Evolutionary conservation across 257 asterid species (phyloP).

Genomic region (Penstemon barbatus): DNA sequence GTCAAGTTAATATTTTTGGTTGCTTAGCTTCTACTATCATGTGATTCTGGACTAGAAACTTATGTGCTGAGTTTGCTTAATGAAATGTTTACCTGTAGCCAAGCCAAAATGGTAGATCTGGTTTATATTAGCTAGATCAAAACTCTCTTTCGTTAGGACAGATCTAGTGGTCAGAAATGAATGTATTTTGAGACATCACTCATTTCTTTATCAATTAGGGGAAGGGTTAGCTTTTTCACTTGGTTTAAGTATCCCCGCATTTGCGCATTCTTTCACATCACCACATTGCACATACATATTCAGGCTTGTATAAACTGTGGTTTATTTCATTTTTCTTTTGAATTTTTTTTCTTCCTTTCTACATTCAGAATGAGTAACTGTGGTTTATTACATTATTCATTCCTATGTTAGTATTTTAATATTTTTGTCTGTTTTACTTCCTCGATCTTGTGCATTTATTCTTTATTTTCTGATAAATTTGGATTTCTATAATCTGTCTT

Average conservation of each 20-base stretch:
- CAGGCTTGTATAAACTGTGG: neutral
- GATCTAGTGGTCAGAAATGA: neutral
- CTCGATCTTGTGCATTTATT: neutral
- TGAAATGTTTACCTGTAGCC: slow-evolving; percentile 3
- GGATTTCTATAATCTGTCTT: neutral
- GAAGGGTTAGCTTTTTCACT: neutral
- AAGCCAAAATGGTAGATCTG: neutral
- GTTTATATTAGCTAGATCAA: neutral
- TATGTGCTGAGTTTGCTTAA: slow-evolving; percentile 10
- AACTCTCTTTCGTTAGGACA: neutral
- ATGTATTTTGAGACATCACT: neutral
- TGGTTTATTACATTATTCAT: neutral
- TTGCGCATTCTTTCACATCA: neutral
- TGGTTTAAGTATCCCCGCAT: neutral
- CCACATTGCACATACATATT: neutral
- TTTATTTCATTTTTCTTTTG: neutral
- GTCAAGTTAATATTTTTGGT: neutral
- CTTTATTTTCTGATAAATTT: neutral
- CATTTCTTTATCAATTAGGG: neutral
- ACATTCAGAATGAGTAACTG: neutral
- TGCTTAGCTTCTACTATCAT: neutral
- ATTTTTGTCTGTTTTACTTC: neutral
- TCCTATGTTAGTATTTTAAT: neutral
- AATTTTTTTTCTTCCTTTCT: too few species aligned
- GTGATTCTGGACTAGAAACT: neutral